These are phyloP conservation scores for Cercospora sojina DNA, from an alignment of 2,329 filamentous ascomycete species.

Conservation along the genomic window DNA sequence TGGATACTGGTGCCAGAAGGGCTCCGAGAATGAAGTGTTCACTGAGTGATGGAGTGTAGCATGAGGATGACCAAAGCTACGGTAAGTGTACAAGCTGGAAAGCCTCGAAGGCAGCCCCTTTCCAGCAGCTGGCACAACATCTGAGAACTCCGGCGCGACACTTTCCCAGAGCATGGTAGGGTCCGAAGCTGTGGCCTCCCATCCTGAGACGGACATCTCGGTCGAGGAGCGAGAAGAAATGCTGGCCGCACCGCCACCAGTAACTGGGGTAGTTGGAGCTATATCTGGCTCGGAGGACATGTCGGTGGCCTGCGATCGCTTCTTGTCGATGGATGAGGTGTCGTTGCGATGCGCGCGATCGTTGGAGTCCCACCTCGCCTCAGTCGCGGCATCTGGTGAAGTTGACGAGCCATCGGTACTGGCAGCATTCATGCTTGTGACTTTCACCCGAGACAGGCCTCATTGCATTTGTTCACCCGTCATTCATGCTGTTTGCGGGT, in stretches of 20 bases:
- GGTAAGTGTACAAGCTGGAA: conserved; percentile 3
- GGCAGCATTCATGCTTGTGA: neutral
- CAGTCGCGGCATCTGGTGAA: neutral
- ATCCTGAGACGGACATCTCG: neutral
- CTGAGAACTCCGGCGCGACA: neutral
- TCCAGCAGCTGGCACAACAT: neutral
- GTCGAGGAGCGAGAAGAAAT: neutral
- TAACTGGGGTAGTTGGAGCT: neutral
- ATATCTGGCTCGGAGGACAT: neutral
- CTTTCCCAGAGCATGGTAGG: neutral
- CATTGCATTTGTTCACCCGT: neutral
- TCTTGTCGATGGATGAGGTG: neutral
- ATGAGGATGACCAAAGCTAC: conserved; percentile 8
- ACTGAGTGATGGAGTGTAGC: neutral
- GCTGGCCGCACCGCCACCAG: neutral
- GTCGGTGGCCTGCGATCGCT: neutral
- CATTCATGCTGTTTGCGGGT: neutral
- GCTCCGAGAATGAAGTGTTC: conserved; percentile 4
- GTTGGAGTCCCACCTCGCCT: neutral
- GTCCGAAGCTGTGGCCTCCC: neutral
- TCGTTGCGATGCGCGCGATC: neutral
- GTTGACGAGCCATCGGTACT: neutral
- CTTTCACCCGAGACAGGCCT: neutral
- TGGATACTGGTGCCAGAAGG: conserved; percentile 22
- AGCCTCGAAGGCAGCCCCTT: conserved; percentile 5